Base-by-base conservation (phyloP, 805 yeast species). In the Metschnikowia gelsemii region DNA sequence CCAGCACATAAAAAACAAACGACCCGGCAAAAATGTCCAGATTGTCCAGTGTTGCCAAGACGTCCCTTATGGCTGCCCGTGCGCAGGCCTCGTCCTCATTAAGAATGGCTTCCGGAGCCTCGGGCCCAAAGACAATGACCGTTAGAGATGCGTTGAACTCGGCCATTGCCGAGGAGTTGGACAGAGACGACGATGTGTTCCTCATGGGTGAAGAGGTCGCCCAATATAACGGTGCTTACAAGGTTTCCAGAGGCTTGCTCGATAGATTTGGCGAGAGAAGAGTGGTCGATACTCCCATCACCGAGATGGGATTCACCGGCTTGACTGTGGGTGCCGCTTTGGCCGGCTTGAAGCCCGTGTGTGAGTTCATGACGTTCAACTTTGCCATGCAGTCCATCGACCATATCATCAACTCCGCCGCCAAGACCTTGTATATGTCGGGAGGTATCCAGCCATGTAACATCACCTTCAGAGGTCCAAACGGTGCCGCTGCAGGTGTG, bases 381-480 rank as follows among this genome's bases (percentile, higher is more conserved):
- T 93, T 93, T 66, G 97, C 99, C 61, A 91, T 93, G 99, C 99
- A 93, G 76, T 86, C 99, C 54, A 93, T 93, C 64, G 99, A 93
- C 70, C 98, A 93, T 57, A 93, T 93, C 69, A 79, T 93, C 71
- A 93, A 93, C 79, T 90, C 98, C 43, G 98, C 97, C 40, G 99
- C 98, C 50, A 93, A 91, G 78, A 93, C 99, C 37, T 88, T 82
- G 70, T 93, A 93, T 76, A 93, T 93, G 99, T 87, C 96, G 51
- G 99, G 99, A 67, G 99, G 99, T 76, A 86, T 82, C 50, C 96
- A 90, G 72, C 91, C 91, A 50, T 90, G 97, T 77, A 90, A 87
- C 72, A 87, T 91, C 62, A 90, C 96, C 41, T 93, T 93, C 78
- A 84, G 99, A 73, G 99, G 99, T 61, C 98, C 99, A 49, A 93